Conservation (phyloP, 768 basidiomycete genomes). For the Russula emetica region DNA sequence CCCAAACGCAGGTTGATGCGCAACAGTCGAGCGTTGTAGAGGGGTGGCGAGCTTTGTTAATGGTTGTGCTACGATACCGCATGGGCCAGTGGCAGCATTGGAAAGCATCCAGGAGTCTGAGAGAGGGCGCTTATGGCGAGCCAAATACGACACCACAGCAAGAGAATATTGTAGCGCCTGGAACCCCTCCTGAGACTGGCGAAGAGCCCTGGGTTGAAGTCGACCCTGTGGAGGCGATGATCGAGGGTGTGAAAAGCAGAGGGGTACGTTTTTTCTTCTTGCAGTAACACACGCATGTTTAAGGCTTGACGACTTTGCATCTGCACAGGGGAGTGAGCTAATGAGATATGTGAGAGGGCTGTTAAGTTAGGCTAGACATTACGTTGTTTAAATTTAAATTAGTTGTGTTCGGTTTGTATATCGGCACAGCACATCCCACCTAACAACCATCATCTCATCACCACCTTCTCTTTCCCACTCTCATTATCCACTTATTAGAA, state of each 20-base stretch:
- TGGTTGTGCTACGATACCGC: conserved; percentile 62
- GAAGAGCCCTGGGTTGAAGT: conserved; percentile 33
- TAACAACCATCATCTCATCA: conserved; percentile 6
- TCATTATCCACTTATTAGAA: neutral
- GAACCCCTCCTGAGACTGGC: conserved; percentile 35
- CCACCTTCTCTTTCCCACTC: neutral
- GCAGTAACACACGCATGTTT: too few species aligned
- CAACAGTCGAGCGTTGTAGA: conserved; percentile 45
- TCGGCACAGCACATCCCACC: neutral
- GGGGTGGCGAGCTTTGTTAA: conserved; percentile 79
- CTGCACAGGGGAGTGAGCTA: conserved; percentile 43
- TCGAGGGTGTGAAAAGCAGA: conserved; percentile 65
- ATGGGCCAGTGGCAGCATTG: conserved; percentile 53
- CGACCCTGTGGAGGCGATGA: conserved; percentile 64
- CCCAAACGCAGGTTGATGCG: conserved; percentile 35
- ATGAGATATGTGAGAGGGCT: conserved; percentile 27
- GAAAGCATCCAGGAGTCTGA: conserved; percentile 28
- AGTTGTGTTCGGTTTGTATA: neutral
- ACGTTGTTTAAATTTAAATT: neutral
- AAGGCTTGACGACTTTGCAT: conserved; percentile 15
- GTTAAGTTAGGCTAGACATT: conserved; percentile 19
- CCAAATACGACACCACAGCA: conserved; percentile 4
- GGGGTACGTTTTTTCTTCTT: conserved; percentile 45
- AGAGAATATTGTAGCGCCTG: conserved; percentile 26
- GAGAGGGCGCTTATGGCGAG: conserved; percentile 3